Evolutionary conservation across 169 alveolate genomes (phyloP).

Genomic region (Eimeria acervulina): DNA sequence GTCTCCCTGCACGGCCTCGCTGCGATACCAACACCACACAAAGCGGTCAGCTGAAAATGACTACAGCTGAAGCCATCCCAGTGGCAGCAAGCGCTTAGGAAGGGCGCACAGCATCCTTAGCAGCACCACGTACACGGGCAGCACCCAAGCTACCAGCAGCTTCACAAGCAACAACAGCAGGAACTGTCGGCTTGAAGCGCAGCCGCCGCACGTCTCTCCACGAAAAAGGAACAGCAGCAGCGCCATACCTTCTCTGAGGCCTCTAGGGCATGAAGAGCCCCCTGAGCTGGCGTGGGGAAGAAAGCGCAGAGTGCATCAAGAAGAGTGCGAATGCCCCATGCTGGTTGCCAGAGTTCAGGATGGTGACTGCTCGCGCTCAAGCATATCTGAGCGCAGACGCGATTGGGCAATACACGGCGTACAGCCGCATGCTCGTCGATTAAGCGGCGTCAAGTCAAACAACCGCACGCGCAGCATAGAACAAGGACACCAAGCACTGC

Average conservation of each 20-base stretch:
- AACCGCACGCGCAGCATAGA: not conserved
- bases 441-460: not conserved
- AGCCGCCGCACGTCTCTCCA: not conserved
- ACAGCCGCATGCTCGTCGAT: not conserved
- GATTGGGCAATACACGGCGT: not conserved
- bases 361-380: constrained; percentile 92
- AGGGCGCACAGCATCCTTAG: not conserved
- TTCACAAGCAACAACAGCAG: not conserved
- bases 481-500: not conserved
- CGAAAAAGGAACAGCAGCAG: not conserved
- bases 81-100: not conserved
- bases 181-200: not conserved
- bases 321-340: constrained; percentile 96
- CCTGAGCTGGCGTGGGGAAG: constrained; percentile 92
- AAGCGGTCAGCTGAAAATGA: not conserved
- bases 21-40: not conserved
- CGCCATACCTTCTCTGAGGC: constrained; percentile 77
- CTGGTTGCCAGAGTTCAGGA: constrained; percentile 97
- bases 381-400: constrained; percentile 87
- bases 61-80: not conserved
- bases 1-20: not conserved
- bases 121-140: not conserved
- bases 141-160: not conserved
- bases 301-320: constrained; percentile 94
- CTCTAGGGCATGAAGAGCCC: constrained; percentile 85